Base-by-base conservation (phyloP, 495 filamentous ascomycete species). In the Lindgomyces ingoldianus region DNA sequence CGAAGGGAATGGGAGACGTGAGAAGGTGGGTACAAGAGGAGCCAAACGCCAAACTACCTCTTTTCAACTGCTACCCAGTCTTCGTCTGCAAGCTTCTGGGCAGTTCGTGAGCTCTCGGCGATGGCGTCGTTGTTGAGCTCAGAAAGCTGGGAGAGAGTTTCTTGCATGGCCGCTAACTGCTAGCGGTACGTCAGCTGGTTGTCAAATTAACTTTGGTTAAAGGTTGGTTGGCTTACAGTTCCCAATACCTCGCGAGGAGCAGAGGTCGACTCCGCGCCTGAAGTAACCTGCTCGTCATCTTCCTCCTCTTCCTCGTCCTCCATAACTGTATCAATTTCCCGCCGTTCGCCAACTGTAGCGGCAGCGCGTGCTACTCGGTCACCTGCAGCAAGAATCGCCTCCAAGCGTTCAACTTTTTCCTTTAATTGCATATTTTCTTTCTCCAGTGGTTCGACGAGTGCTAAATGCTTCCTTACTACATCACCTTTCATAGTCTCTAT, bases 141-240 rank as follows among this genome's bases (percentile, higher is more conserved):
- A 16, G 30, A 49, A 0, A 70, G 63, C 44, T 70, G 68, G 24
- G 52, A 47, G 4, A 70, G 56, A 14, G 68, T 56, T 64, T 62
- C 63, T 45, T 67, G 62, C 68, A 70, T 70, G 29, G 63, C 58
- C n/a, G 68, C 68, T 21, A 70, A 57, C 68, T 70, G 68, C 58
- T 67, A 60, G 33, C 57, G 21, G 62, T 22, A 52, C 25, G 59
- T 70, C 56, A 70, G 68, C 44, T 36, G 22, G 30, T 42, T 46
- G 33, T 25, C 54, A 51, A 10, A 36, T 16, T 54, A 36, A 11
- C 42, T 8, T 26, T 16, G 3, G 39, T 16, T 12, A 4, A 4
- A 55, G 1, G 18, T 33, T 33, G 24, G 22, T n/a, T 18, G 26
- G 53, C 68, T 66, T 42, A 70, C 68, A 50, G 68, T 70, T 41